Evolutionary conservation across 2,329 filamentous ascomycete species (phyloP).

Genomic region (Colletotrichum sp.): DNA sequence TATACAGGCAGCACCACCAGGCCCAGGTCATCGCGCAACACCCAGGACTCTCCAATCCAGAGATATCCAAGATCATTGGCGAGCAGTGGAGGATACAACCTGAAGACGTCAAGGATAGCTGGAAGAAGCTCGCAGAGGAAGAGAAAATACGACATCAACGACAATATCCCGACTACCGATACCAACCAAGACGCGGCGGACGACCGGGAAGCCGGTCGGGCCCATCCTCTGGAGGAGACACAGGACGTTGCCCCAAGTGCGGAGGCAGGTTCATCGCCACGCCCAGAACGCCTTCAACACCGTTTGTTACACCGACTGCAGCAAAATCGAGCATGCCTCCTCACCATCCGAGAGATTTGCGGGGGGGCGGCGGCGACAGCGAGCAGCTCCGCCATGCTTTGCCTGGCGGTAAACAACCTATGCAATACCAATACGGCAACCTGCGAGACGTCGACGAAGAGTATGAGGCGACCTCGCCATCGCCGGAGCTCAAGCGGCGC

Average conservation of each 20-base stretch:
- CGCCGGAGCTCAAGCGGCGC: slow-evolving; percentile 66
- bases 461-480: slow-evolving; percentile 45
- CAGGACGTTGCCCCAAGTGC: slow-evolving; percentile 72
- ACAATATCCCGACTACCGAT: slow-evolving; percentile 92
- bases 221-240: slow-evolving; percentile 48
- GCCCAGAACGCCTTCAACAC: slow-evolving; percentile 62
- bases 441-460: slow-evolving; percentile 37
- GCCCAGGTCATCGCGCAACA: slow-evolving; percentile 79
- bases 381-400: slow-evolving; percentile 14
- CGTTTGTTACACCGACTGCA: slow-evolving; percentile 42
- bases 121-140: slow-evolving; percentile 90
- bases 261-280: slow-evolving; percentile 71
- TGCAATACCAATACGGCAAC: slow-evolving; percentile 8
- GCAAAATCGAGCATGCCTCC: slow-evolving; percentile 27
- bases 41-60: slow-evolving; percentile 90
- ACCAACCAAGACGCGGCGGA: slow-evolving; percentile 78
- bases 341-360: slow-evolving; percentile 2
- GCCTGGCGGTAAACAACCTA: slow-evolving; percentile 10
- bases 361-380: background rate
- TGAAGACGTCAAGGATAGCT: slow-evolving; percentile 77
- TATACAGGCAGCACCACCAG: slow-evolving; percentile 95
- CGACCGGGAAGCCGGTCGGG: slow-evolving; percentile 36
- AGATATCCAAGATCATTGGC: slow-evolving; percentile 97
- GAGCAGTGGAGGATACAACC: slow-evolving; percentile 85
- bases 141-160: slow-evolving; percentile 89